Conservation (phyloP, 1,139 yeast genomes). For the Saccharomyces hybrid region DNA sequence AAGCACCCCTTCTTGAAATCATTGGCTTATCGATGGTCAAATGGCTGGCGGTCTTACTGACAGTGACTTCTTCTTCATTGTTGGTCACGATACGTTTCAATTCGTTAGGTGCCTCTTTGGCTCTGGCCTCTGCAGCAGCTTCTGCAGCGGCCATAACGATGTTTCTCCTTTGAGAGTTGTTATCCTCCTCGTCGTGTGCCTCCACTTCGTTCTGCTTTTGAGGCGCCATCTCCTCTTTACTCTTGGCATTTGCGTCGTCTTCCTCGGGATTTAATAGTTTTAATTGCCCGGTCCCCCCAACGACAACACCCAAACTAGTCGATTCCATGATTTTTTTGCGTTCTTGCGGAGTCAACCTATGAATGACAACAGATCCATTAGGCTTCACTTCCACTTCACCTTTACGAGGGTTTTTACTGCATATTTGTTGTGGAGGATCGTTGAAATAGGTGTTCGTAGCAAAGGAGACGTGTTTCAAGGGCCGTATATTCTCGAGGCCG, state of each 20-base stretch:
- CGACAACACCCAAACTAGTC: slow-evolving; percentile 66
- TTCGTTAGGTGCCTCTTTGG: slow-evolving; percentile 30
- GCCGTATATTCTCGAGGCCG: slow-evolving; percentile 37
- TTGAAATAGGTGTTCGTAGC: slow-evolving; percentile 64
- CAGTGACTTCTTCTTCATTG: slow-evolving; percentile 39
- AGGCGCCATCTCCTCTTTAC: slow-evolving; percentile 15
- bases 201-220: slow-evolving; percentile 23
- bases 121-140: slow-evolving; percentile 34
- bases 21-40: slow-evolving; percentile 46
- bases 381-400: slow-evolving; percentile 63
- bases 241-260: slow-evolving; percentile 6
- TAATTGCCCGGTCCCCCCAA: slow-evolving; percentile 69
- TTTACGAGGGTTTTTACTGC: slow-evolving; percentile 55
- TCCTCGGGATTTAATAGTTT: slow-evolving; percentile 32
- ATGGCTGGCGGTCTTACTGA: slow-evolving; percentile 38
- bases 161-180: slow-evolving; percentile 22
- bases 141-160: slow-evolving; percentile 32
- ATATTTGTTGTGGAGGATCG: slow-evolving; percentile 68
- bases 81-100: slow-evolving; percentile 25
- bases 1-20: slow-evolving; percentile 35
- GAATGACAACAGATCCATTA: slow-evolving; percentile 54
- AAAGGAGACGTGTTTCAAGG: slow-evolving; percentile 63
- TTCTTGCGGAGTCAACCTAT: slow-evolving; percentile 58
- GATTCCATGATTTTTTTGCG: slow-evolving; percentile 45
- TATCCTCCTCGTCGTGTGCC: slow-evolving; percentile 25